Evolutionary conservation across 306 rosid genomes (phyloP).

Genomic region (Canavalia ensiformis): DNA sequence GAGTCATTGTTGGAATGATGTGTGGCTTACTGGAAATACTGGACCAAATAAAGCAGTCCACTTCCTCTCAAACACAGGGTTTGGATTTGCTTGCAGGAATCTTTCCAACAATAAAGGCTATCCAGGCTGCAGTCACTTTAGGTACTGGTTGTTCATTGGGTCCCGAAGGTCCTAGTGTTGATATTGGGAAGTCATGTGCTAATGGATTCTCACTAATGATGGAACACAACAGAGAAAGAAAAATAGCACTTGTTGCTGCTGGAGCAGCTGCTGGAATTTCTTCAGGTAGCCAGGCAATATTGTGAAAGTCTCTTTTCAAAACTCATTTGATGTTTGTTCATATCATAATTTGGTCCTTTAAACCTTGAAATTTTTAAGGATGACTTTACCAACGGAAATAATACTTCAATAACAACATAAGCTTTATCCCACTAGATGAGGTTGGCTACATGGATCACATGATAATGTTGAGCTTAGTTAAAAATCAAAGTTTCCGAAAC

Average conservation of each 20-base stretch:
- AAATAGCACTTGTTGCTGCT: conserved; percentile 96
- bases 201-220: conserved; percentile 90
- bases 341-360: conserved; percentile 35
- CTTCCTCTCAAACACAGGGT: conserved; percentile 77
- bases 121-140: conserved; percentile 94
- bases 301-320: conserved; percentile 39
- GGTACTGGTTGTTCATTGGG: conserved; percentile 99
- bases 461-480: too few relatives aligned
- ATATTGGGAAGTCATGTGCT: conserved; percentile 98
- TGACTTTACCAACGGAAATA: background rate
- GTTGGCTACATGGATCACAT: too few relatives aligned
- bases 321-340: conserved; percentile 33
- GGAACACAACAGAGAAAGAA: conserved; percentile 94
- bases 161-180: conserved; percentile 99
- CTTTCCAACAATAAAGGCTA: conserved; percentile 85
- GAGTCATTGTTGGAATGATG: conserved; percentile 98
- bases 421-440: too few relatives aligned
- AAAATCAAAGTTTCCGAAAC: too few relatives aligned
- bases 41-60: conserved; percentile 83
- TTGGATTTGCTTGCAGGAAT: conserved; percentile 88
- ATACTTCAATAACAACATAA: too few relatives aligned
- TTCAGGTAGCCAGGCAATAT: conserved; percentile 68
- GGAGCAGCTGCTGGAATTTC: conserved; percentile 98
- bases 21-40: conserved; percentile 93
- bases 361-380: conserved; percentile 24